Base-by-base conservation (phyloP, 2,329 filamentous ascomycete species). In the Ceratocystis albifundus region DNA sequence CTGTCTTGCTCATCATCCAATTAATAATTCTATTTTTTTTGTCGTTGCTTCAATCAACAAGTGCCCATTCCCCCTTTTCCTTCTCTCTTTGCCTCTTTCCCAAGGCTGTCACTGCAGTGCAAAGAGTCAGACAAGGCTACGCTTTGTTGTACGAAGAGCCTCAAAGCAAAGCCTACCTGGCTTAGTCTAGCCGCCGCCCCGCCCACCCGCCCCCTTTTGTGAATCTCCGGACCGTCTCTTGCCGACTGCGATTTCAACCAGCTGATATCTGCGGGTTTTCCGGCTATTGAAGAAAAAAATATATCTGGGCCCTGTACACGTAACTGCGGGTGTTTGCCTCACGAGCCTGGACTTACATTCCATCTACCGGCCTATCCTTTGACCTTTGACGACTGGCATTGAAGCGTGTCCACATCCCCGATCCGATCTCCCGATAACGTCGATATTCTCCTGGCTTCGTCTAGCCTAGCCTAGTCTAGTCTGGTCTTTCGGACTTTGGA, bases 341-440 rank as follows among this genome's bases (percentile, higher is more conserved):
- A 15, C 36, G 12, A 41, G 36, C 10, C 8, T 41, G 12, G 36
- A 12, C 10, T 41, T 12, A 1, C 36, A 4, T n/a, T 53, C 12
- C 8, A 25, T 53, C n/a, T 6, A n/a, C n/a, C 30, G 55, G 55
- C 55, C 2, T 36, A 28, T 36, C 15, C 55, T 15, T 12, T 57
- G 4, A 25, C 15, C 55, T 15, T 12, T 57, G 4, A 25, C 17
- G 25, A 41, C 22, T 32, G 53, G 3, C 22, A 28, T 28, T 28
- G 53, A 57, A 50, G 48, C 48, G 48, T 50, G 48, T 50, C 48
- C 48, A 50, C 17, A 50, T 57, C 22, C 30, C 53, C n/a, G 48
- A 28, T 20, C 6, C 32, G 32, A 41, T 41, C 32, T 3, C n/a
- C 61, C 61, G 25, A 45, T 4, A 5, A 17, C 46, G 25, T 22